Conservation (phyloP, 2,329 filamentous ascomycete species). For the Cytospora leucostoma region DNA sequence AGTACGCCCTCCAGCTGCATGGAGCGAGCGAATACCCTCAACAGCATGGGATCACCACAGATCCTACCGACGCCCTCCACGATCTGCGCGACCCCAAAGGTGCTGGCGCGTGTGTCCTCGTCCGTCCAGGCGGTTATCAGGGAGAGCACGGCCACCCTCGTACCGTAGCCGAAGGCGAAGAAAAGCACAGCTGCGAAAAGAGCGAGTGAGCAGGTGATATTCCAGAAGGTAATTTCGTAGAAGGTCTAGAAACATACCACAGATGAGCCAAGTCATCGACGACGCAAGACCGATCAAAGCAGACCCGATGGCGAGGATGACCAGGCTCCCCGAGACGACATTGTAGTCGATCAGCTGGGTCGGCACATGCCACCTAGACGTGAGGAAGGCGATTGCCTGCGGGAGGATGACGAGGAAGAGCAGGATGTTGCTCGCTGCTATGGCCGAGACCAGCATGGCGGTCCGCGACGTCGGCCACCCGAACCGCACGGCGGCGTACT, state of each 20-base stretch:
- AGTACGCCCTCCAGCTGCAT: conserved; percentile 18
- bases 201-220: neutral
- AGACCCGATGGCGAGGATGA: conserved; percentile 19
- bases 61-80: conserved; percentile 26
- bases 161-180: conserved; percentile 26
- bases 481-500: conserved; percentile 27
- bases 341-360: conserved; percentile 27
- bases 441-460: conserved; percentile 27
- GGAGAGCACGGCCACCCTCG: conserved; percentile 26
- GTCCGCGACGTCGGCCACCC: conserved; percentile 25
- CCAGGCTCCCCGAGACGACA: conserved; percentile 23
- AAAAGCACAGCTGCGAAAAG: conserved; percentile 17
- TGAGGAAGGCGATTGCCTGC: conserved; percentile 23
- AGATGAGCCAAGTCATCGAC: conserved; percentile 24
- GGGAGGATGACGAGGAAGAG: conserved; percentile 26
- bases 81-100: conserved; percentile 24
- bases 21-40: conserved; percentile 22
- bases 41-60: conserved; percentile 24
- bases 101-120: conserved; percentile 26
- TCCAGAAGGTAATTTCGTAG: accelerated
- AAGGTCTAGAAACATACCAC: neutral
- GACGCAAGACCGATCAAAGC: conserved; percentile 23
- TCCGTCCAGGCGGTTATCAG: conserved; percentile 25
- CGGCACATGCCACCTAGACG: conserved; percentile 19
- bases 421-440: conserved; percentile 26